Percentiles rank a stretch among this genome's conserved stretches.
Evolutionary conservation across 2,329 filamentous ascomycete species (phyloP).

Genomic region (Aotearoamyces nothofagi): DNA sequence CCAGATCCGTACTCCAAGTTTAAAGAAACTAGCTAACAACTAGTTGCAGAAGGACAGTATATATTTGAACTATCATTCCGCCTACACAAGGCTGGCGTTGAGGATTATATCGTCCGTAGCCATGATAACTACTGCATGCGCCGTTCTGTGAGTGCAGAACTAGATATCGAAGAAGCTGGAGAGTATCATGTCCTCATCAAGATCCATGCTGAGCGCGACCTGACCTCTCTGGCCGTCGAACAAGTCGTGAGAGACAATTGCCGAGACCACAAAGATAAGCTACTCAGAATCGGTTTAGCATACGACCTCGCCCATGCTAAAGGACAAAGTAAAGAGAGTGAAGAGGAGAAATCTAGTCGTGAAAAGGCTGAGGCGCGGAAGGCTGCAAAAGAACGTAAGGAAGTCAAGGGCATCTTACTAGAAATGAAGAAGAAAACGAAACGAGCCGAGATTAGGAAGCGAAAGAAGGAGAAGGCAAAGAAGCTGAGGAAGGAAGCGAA

Average conservation of each 20-base stretch:
- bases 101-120: constrained; percentile 43
- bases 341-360: constrained; percentile 6
- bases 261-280: constrained; percentile 33
- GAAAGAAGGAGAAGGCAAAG: constrained; percentile 4
- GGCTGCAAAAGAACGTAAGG: background rate
- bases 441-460: background rate
- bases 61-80: constrained; percentile 28
- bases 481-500: constrained; percentile 7
- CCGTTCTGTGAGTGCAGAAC: constrained; percentile 41
- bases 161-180: constrained; percentile 38
- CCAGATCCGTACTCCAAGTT: constrained; percentile 18
- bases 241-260: constrained; percentile 35
- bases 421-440: background rate
- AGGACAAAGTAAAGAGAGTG: constrained; percentile 23
- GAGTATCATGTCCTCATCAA: constrained; percentile 41
- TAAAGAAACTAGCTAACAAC: constrained; percentile 34
- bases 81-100: constrained; percentile 33
- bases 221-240: constrained; percentile 24
- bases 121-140: constrained; percentile 37
- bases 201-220: constrained; percentile 31
- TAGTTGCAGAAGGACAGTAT: constrained; percentile 44
- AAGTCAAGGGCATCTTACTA: background rate
- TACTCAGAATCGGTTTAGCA: constrained; percentile 40
- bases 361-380: background rate
- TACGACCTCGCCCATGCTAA: constrained; percentile 48